Evolutionary conservation across 768 basidiomycete species (phyloP).

Genomic region (Auriscalpium orientale): DNA sequence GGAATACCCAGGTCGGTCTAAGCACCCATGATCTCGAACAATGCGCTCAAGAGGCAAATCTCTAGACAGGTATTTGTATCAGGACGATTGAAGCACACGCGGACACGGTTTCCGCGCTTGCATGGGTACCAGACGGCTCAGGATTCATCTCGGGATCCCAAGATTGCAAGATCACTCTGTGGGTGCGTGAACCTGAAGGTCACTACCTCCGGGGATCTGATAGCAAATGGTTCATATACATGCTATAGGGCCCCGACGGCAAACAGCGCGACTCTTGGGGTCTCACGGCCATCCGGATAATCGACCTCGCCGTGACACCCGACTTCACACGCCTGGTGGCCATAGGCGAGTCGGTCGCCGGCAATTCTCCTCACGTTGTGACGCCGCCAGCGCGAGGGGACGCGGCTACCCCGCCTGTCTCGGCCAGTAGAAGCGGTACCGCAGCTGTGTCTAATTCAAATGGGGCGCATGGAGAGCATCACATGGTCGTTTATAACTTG

Average conservation of each 20-base stretch:
- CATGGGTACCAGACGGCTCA: conserved; percentile 82
- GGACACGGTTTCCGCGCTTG: conserved; percentile 79
- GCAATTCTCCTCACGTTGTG: conserved; percentile 2
- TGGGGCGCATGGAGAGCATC: conserved; percentile 38
- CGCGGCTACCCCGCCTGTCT: conserved; percentile 15
- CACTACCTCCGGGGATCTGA: background rate
- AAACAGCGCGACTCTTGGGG: conserved; percentile 65
- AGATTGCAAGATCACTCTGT: conserved; percentile 76
- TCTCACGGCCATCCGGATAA: conserved; percentile 67
- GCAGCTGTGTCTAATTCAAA: conserved; percentile 20
- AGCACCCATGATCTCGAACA: conserved; percentile 1
- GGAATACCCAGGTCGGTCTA: conserved; percentile 74
- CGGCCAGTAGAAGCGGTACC: conserved; percentile 19
- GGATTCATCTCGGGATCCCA: conserved; percentile 87
- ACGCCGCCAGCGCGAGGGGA: conserved; percentile 10
- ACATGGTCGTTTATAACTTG: conserved; percentile 74
- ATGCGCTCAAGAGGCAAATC: conserved; percentile 4
- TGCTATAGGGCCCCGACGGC: conserved; percentile 62
- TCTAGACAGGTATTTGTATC: conserved; percentile 67
- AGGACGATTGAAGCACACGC: conserved; percentile 61
- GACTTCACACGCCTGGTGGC: conserved; percentile 79
- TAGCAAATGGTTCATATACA: conserved; percentile 9
- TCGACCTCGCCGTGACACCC: conserved; percentile 81
- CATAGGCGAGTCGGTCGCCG: conserved; percentile 57
- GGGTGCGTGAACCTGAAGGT: conserved; percentile 45